Percentiles rank a stretch among this genome's conserved stretches.
phyloP scores from a whole-genome alignment of 129 eudicot genomes.

The Artemisia argyi region DNA sequence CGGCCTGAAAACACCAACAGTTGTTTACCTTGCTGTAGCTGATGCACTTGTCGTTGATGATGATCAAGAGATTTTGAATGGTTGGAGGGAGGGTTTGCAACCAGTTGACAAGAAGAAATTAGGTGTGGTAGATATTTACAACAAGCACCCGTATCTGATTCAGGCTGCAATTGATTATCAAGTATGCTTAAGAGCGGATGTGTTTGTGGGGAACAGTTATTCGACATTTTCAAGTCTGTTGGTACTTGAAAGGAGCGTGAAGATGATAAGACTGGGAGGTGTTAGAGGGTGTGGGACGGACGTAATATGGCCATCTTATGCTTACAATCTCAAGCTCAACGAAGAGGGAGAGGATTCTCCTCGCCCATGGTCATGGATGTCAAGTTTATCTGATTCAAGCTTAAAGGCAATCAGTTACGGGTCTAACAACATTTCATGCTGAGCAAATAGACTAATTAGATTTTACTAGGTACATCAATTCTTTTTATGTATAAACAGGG shows the following conservation, averaged over 20 bases:
- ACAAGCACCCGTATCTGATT: slow-evolving; percentile 66
- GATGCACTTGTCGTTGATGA: slow-evolving; percentile 79
- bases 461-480: too few species aligned
- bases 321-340: slow-evolving; percentile 51
- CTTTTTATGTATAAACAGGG: too few species aligned
- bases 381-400: slow-evolving; percentile 65
- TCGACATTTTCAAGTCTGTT: slow-evolving; percentile 92
- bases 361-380: slow-evolving; percentile 68
- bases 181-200: slow-evolving; percentile 76
- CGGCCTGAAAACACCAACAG: slow-evolving; percentile 41
- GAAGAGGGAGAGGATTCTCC: slow-evolving; percentile 33
- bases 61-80: slow-evolving; percentile 35
- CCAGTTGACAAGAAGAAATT: slow-evolving; percentile 77
- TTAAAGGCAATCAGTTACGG: slow-evolving; percentile 86
- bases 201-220: slow-evolving; percentile 89
- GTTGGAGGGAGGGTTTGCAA: slow-evolving; percentile 66
- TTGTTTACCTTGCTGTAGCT: slow-evolving; percentile 82
- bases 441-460: background rate
- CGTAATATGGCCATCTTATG: slow-evolving; percentile 82
- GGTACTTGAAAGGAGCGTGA: slow-evolving; percentile 81
- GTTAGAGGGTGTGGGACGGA: slow-evolving; percentile 40
- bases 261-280: slow-evolving; percentile 39
- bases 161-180: slow-evolving; percentile 94
- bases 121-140: slow-evolving; percentile 56
- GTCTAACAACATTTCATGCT: slow-evolving; percentile 57